phyloP scores from a whole-genome alignment of 192 early-diverging fungal species.

The Jimgerdemannia flammicorona region DNA sequence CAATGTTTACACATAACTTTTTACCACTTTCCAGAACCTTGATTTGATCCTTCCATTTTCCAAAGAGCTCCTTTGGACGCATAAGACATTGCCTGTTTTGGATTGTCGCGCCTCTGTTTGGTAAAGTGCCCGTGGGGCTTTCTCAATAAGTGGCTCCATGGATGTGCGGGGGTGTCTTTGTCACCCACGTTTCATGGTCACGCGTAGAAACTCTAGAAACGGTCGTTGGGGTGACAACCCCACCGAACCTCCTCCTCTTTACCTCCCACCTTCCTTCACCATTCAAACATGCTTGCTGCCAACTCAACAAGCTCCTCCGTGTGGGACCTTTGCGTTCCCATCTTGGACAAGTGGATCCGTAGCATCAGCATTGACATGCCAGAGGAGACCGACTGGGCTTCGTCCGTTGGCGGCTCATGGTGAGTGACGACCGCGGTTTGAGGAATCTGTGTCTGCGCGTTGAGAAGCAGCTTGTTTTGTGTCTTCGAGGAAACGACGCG shows the following conservation, averaged over 20 bases:
- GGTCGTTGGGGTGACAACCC: no score
- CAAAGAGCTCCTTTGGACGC: no score
- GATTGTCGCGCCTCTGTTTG: no score
- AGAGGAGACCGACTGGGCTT: conserved; percentile 43
- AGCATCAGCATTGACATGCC: conserved; percentile 38
- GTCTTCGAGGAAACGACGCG: not conserved
- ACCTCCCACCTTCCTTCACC: not conserved
- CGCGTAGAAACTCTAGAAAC: no score
- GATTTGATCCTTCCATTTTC: no score
- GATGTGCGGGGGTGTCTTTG: no score
- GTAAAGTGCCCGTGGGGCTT: no score
- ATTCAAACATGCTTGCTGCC: not conserved
- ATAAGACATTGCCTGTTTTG: no score
- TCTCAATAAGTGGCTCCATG: no score
- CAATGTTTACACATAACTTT: no score
- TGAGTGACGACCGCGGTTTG: conserved; percentile 11
- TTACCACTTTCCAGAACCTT: no score
- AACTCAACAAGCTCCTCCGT: not conserved
- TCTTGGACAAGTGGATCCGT: conserved; percentile 28
- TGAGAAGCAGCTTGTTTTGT: not conserved
- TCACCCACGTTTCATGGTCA: no score
- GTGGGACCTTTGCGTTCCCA: not conserved
- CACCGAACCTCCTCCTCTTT: not conserved
- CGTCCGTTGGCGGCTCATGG: conserved; percentile 45
- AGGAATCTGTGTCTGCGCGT: not conserved